Evolutionary conservation across 78 protist genomes (phyloP), one percentile per base, ranked within the genome.

Genomic region (Dictyostelium intermedium): DNA sequence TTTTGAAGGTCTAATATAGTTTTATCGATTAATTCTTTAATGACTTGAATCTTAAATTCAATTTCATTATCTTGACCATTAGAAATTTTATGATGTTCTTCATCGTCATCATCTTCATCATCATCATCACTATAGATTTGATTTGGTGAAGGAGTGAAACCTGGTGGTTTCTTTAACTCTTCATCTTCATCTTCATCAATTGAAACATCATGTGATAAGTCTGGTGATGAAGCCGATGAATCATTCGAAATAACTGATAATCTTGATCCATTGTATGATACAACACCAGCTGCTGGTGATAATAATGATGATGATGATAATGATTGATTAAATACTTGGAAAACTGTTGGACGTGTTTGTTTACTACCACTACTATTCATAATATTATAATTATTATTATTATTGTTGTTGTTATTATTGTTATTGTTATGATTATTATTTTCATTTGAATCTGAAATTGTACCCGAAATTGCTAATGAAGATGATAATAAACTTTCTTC

Each of bases 41-140:
- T 83, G 0, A 32, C 89, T 16, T 66, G 47, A 27, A 83, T 83
- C 37, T 83, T 83, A 6, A 41, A n/a, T n/a, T 83, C 89, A 69
- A 25, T 83, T 18, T 77, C 60, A 32, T 77, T 77, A 43, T 77
- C 45, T 9, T 41, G 16, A 34, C 45, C 45, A 43, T 43, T 41
- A 2, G 39, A 13, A 39, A 18, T 32, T 20, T 39, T 35, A 76
- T 39, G 32, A 18, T n/a, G 23, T 27, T 56, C 25, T 13, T 81
- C 50, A 34, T 82, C 74, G 1, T 45, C 69, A 45, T 79, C 69
- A 30, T 45, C 69, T 0, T 79, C 39, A 27, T 79, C 69, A 43
- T 23, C 27, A 18, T 82, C 45, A 78, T 41, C 56, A n/a, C 53
- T 34, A 34, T 34, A 8, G 5, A 18, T 23, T 35, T 27, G 80